Evolutionary conservation across 2,329 filamentous ascomycete species (phyloP).

Genomic region (Cladosporium halotolerans): DNA sequence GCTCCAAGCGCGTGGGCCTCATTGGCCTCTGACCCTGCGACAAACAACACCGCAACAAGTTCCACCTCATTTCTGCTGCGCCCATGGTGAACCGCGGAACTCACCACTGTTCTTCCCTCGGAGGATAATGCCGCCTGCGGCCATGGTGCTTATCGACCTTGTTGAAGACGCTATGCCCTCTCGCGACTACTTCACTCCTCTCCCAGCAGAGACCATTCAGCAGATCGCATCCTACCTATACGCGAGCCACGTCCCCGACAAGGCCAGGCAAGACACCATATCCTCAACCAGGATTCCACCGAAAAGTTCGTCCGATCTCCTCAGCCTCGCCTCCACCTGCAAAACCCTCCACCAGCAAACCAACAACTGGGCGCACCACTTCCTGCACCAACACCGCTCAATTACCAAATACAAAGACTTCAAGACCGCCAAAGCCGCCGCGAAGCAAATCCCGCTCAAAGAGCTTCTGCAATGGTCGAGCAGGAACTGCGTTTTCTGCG

Average conservation of each 20-base stretch:
- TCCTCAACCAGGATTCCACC: background rate
- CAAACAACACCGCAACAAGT: too few relatives aligned
- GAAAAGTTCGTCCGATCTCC: constrained; percentile 11
- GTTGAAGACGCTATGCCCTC: background rate
- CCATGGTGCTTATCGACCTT: too few relatives aligned
- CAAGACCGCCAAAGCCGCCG: constrained; percentile 6
- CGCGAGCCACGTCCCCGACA: constrained; percentile 21
- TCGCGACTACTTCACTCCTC: constrained; percentile 19
- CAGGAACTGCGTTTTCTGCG: constrained; percentile 28
- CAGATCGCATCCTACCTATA: constrained; percentile 25
- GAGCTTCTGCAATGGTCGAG: constrained; percentile 22
- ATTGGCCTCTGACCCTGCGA: too few relatives aligned
- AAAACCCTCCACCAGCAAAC: constrained; percentile 20
- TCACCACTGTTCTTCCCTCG: too few relatives aligned
- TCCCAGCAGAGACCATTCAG: constrained; percentile 26
- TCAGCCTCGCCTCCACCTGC: constrained; percentile 20
- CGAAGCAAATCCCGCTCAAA: constrained; percentile 6
- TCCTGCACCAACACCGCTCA: constrained; percentile 19
- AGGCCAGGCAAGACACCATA: constrained; percentile 8
- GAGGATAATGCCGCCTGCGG: too few relatives aligned
- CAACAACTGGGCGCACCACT: constrained; percentile 24
- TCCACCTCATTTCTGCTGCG: too few relatives aligned
- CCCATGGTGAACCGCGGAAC: too few relatives aligned
- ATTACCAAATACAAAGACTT: constrained; percentile 21
- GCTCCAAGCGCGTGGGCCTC: too few relatives aligned